phyloP scores from a whole-genome alignment of 2,329 filamentous ascomycete genomes.

The Rhynchosporium secalis region DNA sequence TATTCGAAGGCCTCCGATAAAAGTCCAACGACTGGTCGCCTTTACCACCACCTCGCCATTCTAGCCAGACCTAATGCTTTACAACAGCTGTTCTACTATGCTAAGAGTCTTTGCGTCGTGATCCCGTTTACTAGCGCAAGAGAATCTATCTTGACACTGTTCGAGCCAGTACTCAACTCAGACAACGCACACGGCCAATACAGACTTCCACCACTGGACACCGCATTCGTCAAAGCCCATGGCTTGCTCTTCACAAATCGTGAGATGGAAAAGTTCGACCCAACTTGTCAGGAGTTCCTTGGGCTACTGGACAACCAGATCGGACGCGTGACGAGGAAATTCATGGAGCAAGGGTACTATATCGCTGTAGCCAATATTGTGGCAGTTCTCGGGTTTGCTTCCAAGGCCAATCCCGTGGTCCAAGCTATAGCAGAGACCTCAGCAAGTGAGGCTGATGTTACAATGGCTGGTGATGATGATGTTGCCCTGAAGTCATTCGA shows the following conservation, averaged over 20 bases:
- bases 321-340: constrained; percentile 46
- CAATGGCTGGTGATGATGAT: constrained; percentile 26
- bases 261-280: constrained; percentile 48
- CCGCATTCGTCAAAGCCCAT: constrained; percentile 62
- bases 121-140: constrained; percentile 60
- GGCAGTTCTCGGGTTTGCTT: constrained; percentile 37
- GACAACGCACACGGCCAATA: constrained; percentile 42
- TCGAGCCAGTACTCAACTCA: constrained; percentile 56
- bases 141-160: constrained; percentile 69
- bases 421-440: neutral
- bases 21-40: constrained; percentile 69
- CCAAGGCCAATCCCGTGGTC: constrained; percentile 29
- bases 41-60: constrained; percentile 89
- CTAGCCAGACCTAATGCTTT: constrained; percentile 68
- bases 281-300: constrained; percentile 52
- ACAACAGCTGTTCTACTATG: constrained; percentile 72
- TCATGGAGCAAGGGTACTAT: constrained; percentile 52
- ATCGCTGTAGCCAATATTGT: constrained; percentile 52
- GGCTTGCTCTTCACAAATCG: constrained; percentile 62
- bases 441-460: constrained; percentile 20
- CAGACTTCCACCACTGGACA: constrained; percentile 51
- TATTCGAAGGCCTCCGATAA: constrained; percentile 67
- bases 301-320: constrained; percentile 58
- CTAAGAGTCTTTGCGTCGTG: constrained; percentile 65
- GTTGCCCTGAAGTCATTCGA: constrained; percentile 22